Conservation (phyloP, 2,329 filamentous ascomycete genomes). For the Microdochium trichocladiopsis region DNA sequence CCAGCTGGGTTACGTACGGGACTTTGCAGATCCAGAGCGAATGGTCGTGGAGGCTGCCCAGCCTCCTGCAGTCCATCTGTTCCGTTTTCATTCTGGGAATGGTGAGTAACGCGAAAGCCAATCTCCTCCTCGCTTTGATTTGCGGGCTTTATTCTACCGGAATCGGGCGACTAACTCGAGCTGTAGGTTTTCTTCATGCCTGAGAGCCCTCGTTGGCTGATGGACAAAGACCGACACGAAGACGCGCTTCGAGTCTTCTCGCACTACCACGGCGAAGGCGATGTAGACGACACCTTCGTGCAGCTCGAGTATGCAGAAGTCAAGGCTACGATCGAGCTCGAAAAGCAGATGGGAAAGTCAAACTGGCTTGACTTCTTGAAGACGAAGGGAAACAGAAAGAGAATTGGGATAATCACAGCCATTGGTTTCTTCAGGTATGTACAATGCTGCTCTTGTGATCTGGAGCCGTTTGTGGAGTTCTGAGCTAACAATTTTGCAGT, state of each 20-base stretch:
- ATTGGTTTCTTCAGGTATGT: not conserved
- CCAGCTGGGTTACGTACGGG: not conserved
- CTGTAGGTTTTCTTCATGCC: slow-evolving; percentile 12
- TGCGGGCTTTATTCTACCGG: no score
- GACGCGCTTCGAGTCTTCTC: slow-evolving; percentile 21
- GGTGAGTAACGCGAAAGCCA: not conserved
- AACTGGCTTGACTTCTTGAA: not conserved
- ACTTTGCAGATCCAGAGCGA: not conserved
- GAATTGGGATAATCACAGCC: not conserved
- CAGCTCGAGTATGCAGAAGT: slow-evolving; percentile 20
- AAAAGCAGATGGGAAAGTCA: slow-evolving; percentile 1
- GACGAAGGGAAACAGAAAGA: not conserved
- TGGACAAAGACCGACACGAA: slow-evolving; percentile 21
- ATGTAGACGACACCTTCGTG: slow-evolving; percentile 36
- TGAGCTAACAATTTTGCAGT: not conserved
- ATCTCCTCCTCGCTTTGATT: not conserved
- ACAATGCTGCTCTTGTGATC: not conserved
- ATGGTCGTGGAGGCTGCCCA: not conserved
- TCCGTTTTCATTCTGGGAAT: not conserved
- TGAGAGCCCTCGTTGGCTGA: slow-evolving; percentile 19
- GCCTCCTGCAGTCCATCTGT: not conserved
- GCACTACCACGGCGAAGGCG: slow-evolving; percentile 37
- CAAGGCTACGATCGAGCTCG: slow-evolving; percentile 12
- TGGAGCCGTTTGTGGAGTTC: no score
- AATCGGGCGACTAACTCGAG: no score